Conservation (phyloP, 2,329 filamentous ascomycete genomes). For the Penicillium fuscoglaucum region DNA sequence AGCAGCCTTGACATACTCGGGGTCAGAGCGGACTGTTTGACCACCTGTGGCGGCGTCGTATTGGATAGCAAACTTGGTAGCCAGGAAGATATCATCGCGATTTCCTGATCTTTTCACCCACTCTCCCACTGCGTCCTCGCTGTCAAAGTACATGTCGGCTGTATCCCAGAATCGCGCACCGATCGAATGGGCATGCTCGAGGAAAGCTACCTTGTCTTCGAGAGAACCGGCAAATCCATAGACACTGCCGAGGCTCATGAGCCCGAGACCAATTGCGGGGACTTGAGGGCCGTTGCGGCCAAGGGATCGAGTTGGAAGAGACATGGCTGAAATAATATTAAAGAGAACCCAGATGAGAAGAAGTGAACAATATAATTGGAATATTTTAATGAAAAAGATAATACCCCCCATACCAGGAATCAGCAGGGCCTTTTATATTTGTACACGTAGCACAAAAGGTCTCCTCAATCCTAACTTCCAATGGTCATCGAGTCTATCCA, state of each 20-base stretch:
- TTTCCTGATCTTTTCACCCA: constrained; percentile 43
- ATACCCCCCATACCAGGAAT: not conserved
- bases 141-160: constrained; percentile 34
- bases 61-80: constrained; percentile 40
- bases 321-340: not conserved
- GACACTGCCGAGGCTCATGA: constrained; percentile 18
- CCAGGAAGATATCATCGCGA: constrained; percentile 43
- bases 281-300: constrained; percentile 21
- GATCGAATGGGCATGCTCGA: constrained; percentile 31
- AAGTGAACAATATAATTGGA: not conserved
- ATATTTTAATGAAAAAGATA: not conserved
- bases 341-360: not conserved
- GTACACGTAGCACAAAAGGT: not conserved
- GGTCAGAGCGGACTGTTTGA: constrained; percentile 34
- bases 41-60: not conserved
- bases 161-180: constrained; percentile 35
- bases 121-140: constrained; percentile 32
- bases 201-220: constrained; percentile 16
- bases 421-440: constrained; percentile 6
- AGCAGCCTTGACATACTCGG: constrained; percentile 38
- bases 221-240: constrained; percentile 18
- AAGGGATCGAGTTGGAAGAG: constrained; percentile 10
- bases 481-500: not conserved
- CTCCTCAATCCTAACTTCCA: not conserved
- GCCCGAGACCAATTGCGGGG: constrained; percentile 23